Evolutionary conservation across 306 rosid species (phyloP).

Genomic region (apple (Malus domestica)): ASM211411v1 NC_041789.1:12906501-12907000

Average conservation of each 20-base stretch:
- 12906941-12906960: conserved; percentile 1
- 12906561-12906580: neutral
- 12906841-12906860: neutral
- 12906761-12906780: neutral
- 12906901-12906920: neutral
- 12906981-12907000: neutral
- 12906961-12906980: conserved; percentile 1
- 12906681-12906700: neutral
- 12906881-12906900: neutral
- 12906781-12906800: neutral
- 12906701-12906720: neutral
- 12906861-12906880: neutral
- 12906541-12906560: neutral
- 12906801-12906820: neutral
- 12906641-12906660: neutral
- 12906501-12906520: no score
- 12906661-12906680: neutral
- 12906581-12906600: neutral
- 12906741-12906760: neutral
- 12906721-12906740: neutral
- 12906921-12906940: neutral
- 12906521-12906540: no score
- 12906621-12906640: conserved; percentile 15
- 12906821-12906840: neutral
- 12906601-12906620: neutral